A percentile compares a stretch with the other conserved stretches of the same genome.
Evolutionary conservation across 805 yeast genomes (phyloP).

Genomic region (Nakazawaea wyomingensis): DNA sequence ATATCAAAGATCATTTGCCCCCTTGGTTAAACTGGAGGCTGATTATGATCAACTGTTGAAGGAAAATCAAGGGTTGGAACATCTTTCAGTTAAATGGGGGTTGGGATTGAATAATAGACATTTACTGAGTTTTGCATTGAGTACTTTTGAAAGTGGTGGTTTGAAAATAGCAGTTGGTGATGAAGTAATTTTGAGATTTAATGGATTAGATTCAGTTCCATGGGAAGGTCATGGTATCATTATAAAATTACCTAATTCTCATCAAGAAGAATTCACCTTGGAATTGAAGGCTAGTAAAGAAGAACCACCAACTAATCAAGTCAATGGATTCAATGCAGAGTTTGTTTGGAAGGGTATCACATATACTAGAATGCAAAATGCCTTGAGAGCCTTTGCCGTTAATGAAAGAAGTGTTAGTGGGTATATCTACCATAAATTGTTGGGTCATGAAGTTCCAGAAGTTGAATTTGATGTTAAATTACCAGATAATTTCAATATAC

Average conservation of each 20-base stretch:
- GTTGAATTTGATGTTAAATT: slow-evolving; percentile 56
- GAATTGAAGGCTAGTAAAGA: slow-evolving; percentile 48
- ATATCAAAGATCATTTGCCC: slow-evolving; percentile 81
- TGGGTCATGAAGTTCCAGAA: slow-evolving; percentile 74
- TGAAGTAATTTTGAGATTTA: slow-evolving; percentile 63
- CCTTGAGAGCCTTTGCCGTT: slow-evolving; percentile 67
- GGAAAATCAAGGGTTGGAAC: slow-evolving; percentile 74
- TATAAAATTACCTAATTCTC: slow-evolving; percentile 62
- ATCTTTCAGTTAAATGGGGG: slow-evolving; percentile 71
- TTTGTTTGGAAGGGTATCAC: slow-evolving; percentile 87
- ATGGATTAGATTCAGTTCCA: slow-evolving; percentile 47
- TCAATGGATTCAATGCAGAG: slow-evolving; percentile 72
- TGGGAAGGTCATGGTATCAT: slow-evolving; percentile 78
- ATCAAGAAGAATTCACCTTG: slow-evolving; percentile 63
- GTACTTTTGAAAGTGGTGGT: slow-evolving; percentile 61
- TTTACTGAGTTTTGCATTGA: slow-evolving; percentile 62
- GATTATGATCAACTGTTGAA: slow-evolving; percentile 70
- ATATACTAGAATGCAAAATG: slow-evolving; percentile 78
- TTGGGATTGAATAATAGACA: slow-evolving; percentile 58
- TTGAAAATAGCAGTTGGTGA: slow-evolving; percentile 80
- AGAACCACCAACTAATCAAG: slow-evolving; percentile 53
- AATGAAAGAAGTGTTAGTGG: slow-evolving; percentile 66
- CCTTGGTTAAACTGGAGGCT: slow-evolving; percentile 75
- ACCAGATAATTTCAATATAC: slow-evolving; percentile 58
- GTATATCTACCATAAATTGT: slow-evolving; percentile 66